Evolutionary conservation across 139 green algal genomes (phyloP).

Genomic region (Coccomyxa sp.): DNA sequence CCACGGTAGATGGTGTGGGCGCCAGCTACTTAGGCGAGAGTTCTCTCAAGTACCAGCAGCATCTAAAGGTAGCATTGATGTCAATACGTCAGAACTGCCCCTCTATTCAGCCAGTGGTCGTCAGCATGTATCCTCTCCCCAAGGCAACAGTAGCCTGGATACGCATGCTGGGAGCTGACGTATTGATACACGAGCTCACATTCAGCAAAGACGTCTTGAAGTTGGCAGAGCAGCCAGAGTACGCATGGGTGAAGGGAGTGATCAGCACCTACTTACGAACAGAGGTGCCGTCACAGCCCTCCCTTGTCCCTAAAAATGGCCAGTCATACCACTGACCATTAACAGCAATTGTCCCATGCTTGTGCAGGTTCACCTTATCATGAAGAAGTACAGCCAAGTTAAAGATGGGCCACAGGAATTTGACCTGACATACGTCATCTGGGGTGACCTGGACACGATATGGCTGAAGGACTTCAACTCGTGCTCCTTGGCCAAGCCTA

Average conservation of each 20-base stretch:
- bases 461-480: not conserved
- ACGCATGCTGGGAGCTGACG: not conserved
- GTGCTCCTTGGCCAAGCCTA: not conserved
- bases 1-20: not conserved
- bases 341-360: not conserved
- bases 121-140: not conserved
- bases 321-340: not conserved
- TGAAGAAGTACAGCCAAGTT: not conserved
- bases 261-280: not conserved
- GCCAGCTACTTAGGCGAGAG: not conserved
- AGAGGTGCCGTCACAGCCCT: not conserved
- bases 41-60: not conserved
- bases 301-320: not conserved
- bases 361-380: not conserved
- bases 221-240: not conserved
- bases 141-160: not conserved
- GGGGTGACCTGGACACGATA: slow-evolving; percentile 1
- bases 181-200: not conserved
- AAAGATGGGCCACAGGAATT: not conserved
- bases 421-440: not conserved
- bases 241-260: not conserved
- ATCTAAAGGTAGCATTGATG: not conserved
- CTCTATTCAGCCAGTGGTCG: not conserved
- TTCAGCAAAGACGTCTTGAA: not conserved
- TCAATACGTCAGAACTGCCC: not conserved